A percentile compares a stretch with the other conserved stretches of the same genome.
Conservation (phyloP, 2,329 filamentous ascomycete species). For the Hymenoscyphus scutula region DNA sequence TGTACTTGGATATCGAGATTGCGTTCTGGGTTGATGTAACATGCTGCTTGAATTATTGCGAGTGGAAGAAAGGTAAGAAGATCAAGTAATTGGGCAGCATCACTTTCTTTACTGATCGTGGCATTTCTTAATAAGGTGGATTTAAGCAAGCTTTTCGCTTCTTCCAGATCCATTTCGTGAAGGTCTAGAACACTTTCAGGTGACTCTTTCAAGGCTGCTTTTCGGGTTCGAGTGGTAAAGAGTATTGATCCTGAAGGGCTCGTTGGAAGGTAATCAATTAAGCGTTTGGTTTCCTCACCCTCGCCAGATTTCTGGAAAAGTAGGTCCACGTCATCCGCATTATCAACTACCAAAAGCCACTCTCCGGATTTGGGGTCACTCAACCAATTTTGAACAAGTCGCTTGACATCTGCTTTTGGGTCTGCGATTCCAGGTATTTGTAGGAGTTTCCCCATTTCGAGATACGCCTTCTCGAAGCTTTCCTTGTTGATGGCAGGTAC, state of each 20-base stretch:
- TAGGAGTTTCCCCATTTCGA: background rate
- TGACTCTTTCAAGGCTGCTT: background rate
- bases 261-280: slow-evolving; percentile 5
- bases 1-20: background rate
- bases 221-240: slow-evolving; percentile 4
- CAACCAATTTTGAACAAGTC: background rate
- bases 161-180: background rate
- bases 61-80: slow-evolving; percentile 5
- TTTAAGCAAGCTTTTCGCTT: background rate
- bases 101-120: background rate
- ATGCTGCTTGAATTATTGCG: slow-evolving; percentile 18
- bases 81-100: background rate
- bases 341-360: slow-evolving; percentile 9
- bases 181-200: background rate
- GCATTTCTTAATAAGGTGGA: background rate
- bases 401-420: background rate
- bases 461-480: slow-evolving; percentile 2
- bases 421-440: background rate
- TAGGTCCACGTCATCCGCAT: slow-evolving; percentile 4
- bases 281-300: background rate
- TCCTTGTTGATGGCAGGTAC: background rate
- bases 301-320: background rate
- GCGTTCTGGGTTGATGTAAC: slow-evolving; percentile 20
- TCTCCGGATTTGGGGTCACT: background rate
- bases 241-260: background rate